Evolutionary conservation across 306 rosid species (phyloP), one percentile per base, ranked within the genome.

Genomic region (Delonix regia): DNA sequence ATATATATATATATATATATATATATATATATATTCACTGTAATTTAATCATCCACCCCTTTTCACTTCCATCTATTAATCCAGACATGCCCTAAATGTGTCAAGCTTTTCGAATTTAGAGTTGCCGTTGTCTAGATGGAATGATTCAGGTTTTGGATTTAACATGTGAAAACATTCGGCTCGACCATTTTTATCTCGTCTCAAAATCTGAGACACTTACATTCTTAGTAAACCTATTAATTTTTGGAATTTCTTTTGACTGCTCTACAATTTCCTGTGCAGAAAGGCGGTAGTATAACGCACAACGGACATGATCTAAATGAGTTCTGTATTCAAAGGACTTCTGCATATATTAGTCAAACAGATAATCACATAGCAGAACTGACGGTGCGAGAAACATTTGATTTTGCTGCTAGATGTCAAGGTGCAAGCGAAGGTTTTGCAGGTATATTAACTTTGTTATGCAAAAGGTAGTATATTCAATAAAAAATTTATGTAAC

Each of bases 391-490:
- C 47, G 98, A 84, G 93, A 94, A 88, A 94, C 97, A 62, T 85
- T 94, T 74, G 98, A 94, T 87, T 94, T 94, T 79, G 97, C 97
- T 48, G 97, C 94, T 69, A 86, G 97, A 85, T 94, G 94, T 65
- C 97, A 92, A 87, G 94, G 98, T 76, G 84, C 97, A 76, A 83
- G 81, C 42, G 90, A 86, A 78, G 83, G 84, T n/a, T 86, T 86
- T 78, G 73, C 83, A 86, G 97, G 98, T 93, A 64, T 48, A 73
- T 59, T 69, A 61, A 7, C 18, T 42, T 74, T 69, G 8, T 66
- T 52, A 80, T 49, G 30, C 21, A 5, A 52, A 24, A 14, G 44
- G 45, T 49, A 6, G 12, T 22, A 15, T 63, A 24, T 53, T 65
- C 76, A 18, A 62, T 4, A 4, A 14, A 60, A 60, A 28, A 28